Base-by-base conservation (phyloP, 768 basidiomycete species). In the Phlegmacium glaucopus region DNA sequence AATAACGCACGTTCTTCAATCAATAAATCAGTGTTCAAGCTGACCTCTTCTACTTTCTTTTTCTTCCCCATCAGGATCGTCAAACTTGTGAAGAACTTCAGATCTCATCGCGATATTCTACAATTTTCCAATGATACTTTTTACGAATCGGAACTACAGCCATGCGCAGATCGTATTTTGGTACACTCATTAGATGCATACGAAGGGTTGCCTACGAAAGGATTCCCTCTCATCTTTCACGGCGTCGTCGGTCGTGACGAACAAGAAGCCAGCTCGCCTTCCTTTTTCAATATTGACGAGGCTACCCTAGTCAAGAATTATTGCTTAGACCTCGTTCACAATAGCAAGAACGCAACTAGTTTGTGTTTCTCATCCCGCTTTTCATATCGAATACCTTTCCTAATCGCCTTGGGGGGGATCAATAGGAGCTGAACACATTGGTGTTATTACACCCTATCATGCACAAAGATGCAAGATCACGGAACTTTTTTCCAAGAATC, bases 361-460 rank as follows among this genome's bases (percentile, higher is more conserved):
- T 51, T 42, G 72, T 62, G 10, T 28, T 29, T 10, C n/a, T 41
- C 34, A 50, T 39, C 16, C 11, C 5, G 37, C 32, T 18, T 11
- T 26, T 38, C 9, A 29, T 30, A 4, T 10, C 47, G 27, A 10
- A 4, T 17, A 28, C 27, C n/a, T 17, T 37, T 45, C 27, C 15
- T 40, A 11, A 44, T 42, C 9, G 48, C 18, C 26, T 39, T 9
- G n/a, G n/a, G n/a, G n/a, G n/a, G n/a, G n/a, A n/a, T n/a, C n/a
- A n/a, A n/a, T 47, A 70, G 66, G 56, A 35, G 59, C 59, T 2
- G 61, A 65, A 25, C 56, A 86, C 46, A 83, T 85, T 51, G 84
- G 82, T n/a, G 62, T 86, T n/a, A 84, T 86, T 16, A 68, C 84
- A 0, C 85, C 85, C 1, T 87, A 87, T 53, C 74, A 80, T 57